Conservation (phyloP, 306 rosid genomes). For the Vicia faba region DNA sequence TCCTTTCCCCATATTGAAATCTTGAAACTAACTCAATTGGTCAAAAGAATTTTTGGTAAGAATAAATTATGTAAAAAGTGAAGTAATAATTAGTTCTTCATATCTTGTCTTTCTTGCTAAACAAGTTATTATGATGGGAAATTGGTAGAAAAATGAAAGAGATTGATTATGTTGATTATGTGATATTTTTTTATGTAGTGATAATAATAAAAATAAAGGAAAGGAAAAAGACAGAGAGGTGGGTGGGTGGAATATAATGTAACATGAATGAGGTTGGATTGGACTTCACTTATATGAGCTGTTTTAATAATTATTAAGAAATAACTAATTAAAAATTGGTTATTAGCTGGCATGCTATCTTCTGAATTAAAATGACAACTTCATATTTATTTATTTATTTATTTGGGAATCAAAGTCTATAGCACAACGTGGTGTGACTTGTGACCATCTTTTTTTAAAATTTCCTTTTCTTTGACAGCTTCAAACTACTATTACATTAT, state of each 20-base stretch:
- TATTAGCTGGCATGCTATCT: slow-evolving; percentile 38
- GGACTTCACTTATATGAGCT: slow-evolving; percentile 44
- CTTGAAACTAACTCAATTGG: slow-evolving; percentile 7
- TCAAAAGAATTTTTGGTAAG: slow-evolving; percentile 1
- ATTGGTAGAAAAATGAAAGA: background rate
- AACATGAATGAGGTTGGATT: slow-evolving; percentile 35
- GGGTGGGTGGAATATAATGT: slow-evolving; percentile 26
- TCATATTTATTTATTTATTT: background rate
- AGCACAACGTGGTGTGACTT: slow-evolving; percentile 2
- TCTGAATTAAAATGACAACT: slow-evolving; percentile 9
- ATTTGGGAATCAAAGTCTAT: background rate
- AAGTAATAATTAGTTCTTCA: background rate
- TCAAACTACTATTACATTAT: background rate
- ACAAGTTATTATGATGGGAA: slow-evolving; percentile 23
- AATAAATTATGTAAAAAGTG: slow-evolving; percentile 6
- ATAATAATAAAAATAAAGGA: background rate
- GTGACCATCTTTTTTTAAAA: slow-evolving; percentile 8
- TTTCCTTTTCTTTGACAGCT: background rate
- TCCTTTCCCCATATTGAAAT: slow-evolving; percentile 67
- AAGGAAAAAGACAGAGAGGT: slow-evolving; percentile 10
- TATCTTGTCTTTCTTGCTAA: slow-evolving; percentile 16
- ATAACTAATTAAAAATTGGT: slow-evolving; percentile 25
- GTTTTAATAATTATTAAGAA: slow-evolving; percentile 23
- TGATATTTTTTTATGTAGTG: background rate
- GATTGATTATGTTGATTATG: slow-evolving; percentile 2